Base-by-base conservation (phyloP, 2,329 filamentous ascomycete genomes). In the Claviceps quebecensis region DNA sequence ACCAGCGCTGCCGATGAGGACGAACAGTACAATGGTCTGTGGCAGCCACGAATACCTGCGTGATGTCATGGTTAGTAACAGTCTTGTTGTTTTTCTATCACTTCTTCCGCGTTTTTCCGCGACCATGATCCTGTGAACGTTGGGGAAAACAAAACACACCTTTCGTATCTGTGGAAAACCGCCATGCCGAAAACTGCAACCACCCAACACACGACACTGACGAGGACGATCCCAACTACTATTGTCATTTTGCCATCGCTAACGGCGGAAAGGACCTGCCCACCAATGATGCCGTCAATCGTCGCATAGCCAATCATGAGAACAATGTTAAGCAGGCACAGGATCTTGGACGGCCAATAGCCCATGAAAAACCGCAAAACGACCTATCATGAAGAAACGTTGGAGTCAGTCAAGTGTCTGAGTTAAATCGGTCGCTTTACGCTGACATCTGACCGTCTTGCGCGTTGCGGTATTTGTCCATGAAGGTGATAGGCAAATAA, bases 241-340 rank as follows among this genome's bases (percentile, higher is more conserved):
- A 85, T 84, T 6, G 84, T 84, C 56, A 90, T 80, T 48, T 76
- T 66, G 4, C 61, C 62, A 45, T 66, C 62, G 62, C 87, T 89
- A 45, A 91, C 81, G 0, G 86, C 83, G 52, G 87, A 75, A 58
- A 93, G 74, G 6, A 91, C 75, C 63, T 91, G 83, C 0, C 85
- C 84, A 17, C 86, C 87, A 16, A 91, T 85, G 55, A 93, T 89
- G 51, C 80, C 77, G 61, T 93, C 91, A 57, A 89, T 81, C 0
- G 82, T 75, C 4, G 82, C 83, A 81, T 87, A 91, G 48, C 86
- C 86, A 63, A 89, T 81, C 58, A 83, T 66, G 49, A 84, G 84
- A 61, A 87, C 78, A 75, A 64, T 55, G 48, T 61, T 62, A 17
- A 63, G 60, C 8, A 63, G 50, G 3, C 61, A 63, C 0, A 62